Percentiles rank a stretch among this genome's conserved stretches.
Conservation (phyloP, 1,284 basidiomycete species). For the Ceratobasidium sp. region DNA sequence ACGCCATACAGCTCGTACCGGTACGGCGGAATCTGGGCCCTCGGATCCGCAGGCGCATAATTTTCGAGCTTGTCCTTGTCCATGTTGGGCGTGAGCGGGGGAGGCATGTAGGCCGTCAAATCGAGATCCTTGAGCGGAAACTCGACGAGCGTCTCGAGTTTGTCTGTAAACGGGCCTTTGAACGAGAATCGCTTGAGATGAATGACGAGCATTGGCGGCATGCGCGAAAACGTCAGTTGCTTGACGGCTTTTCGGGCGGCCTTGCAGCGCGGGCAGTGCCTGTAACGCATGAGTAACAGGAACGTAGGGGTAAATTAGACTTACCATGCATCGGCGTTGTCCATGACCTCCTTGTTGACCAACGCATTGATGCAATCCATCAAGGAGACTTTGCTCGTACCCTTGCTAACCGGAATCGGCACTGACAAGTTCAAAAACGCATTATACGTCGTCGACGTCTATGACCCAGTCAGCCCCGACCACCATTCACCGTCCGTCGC, state of each 20-base stretch:
- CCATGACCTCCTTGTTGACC: conserved; percentile 88
- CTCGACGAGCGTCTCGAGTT: conserved; percentile 88
- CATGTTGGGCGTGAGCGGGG: conserved; percentile 69
- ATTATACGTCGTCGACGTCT: conserved; percentile 98
- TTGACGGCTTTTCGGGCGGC: conserved; percentile 82
- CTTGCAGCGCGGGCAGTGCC: conserved; percentile 95
- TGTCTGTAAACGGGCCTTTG: conserved; percentile 93
- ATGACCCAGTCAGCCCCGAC: conserved; percentile 39
- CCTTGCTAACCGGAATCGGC: conserved; percentile 77
- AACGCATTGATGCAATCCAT: conserved; percentile 89
- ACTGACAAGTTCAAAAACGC: conserved; percentile 95
- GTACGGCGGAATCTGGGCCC: conserved; percentile 82
- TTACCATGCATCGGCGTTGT: conserved; percentile 94
- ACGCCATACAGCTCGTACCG: conserved; percentile 88
- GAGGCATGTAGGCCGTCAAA: conserved; percentile 90
- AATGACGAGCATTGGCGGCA: conserved; percentile 93
- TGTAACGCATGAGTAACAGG: conserved; percentile 47
- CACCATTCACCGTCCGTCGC: neutral
- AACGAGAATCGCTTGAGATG: conserved; percentile 96
- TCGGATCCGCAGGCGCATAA: conserved; percentile 69
- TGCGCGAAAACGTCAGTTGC: conserved; percentile 82
- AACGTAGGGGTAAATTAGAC: conserved; percentile 45
- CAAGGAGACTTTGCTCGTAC: conserved; percentile 71
- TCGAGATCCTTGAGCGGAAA: conserved; percentile 87
- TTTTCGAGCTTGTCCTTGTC: conserved; percentile 55